Evolutionary conservation across 108 stramenopile genomes (phyloP).

Genomic region (Mayamaea pseudoterrestris): DNA sequence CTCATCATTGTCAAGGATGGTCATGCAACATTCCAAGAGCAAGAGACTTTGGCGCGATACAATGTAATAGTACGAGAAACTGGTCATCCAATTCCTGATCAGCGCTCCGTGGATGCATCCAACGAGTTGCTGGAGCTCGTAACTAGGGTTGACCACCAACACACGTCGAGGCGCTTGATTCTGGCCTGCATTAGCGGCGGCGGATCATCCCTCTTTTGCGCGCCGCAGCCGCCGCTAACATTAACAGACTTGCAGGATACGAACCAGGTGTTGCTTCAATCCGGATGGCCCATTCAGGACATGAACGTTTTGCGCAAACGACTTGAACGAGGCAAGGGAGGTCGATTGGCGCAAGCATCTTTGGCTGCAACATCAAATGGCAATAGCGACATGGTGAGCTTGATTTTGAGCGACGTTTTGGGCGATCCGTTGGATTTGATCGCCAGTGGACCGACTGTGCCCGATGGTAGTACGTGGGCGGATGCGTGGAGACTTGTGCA

Average conservation of each 20-base stretch:
- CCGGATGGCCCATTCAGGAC: slow-evolving; percentile 72
- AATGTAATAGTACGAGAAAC: slow-evolving; percentile 43
- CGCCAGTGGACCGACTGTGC: slow-evolving; percentile 78
- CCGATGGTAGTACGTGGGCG: slow-evolving; percentile 43
- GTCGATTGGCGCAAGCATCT: slow-evolving; percentile 39
- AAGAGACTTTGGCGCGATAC: slow-evolving; percentile 20
- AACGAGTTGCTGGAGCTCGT: slow-evolving; percentile 40
- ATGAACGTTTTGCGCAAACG: slow-evolving; percentile 79
- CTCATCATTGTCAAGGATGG: slow-evolving; percentile 75
- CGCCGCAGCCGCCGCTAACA: slow-evolving; percentile 39
- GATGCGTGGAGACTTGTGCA: slow-evolving; percentile 50
- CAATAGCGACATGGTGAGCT: slow-evolving; percentile 2
- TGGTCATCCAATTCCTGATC: slow-evolving; percentile 77
- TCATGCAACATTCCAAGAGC: slow-evolving; percentile 55
- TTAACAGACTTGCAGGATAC: slow-evolving; percentile 44
- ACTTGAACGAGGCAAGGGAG: slow-evolving; percentile 70
- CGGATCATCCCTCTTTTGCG: slow-evolving; percentile 73
- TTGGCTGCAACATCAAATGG: slow-evolving; percentile 24
- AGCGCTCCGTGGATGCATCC: slow-evolving; percentile 45
- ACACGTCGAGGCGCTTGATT: slow-evolving; percentile 22
- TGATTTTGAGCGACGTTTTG: slow-evolving; percentile 47
- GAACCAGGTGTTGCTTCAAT: slow-evolving; percentile 45
- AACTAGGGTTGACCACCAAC: background rate
- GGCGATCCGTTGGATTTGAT: slow-evolving; percentile 86
- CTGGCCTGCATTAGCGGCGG: slow-evolving; percentile 73